These are phyloP conservation scores for Bassia scoparia DNA, from an alignment of 148 eudicot genomes.

Conservation along the genomic window DNA sequence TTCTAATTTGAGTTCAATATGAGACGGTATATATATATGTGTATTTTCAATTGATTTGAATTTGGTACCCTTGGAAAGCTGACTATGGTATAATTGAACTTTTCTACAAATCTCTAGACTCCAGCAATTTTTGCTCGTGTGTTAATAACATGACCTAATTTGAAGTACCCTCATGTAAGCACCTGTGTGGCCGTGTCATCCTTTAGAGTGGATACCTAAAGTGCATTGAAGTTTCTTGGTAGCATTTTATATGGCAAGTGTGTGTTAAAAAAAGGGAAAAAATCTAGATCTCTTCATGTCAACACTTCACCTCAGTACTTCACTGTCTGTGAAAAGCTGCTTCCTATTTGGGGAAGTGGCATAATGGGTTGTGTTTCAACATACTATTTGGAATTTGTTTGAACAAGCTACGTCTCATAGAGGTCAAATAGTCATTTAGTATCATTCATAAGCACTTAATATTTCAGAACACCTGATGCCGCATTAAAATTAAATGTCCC, in stretches of 20 bases:
- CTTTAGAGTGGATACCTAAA: neutral
- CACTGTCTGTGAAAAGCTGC: neutral
- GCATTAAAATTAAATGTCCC: neutral
- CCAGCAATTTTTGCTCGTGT: neutral
- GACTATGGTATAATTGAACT: neutral
- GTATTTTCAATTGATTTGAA: neutral
- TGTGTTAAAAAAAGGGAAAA: neutral
- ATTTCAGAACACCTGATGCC: neutral
- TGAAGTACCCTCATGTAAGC: neutral
- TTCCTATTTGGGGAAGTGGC: neutral
- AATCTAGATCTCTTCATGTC: neutral
- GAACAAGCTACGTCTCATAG: neutral
- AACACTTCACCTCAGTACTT: too few species aligned
- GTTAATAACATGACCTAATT: neutral
- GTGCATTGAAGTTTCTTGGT: neutral
- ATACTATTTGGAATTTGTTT: neutral
- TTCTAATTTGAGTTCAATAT: neutral
- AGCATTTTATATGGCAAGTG: neutral
- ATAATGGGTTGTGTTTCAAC: neutral
- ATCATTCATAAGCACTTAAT: neutral
- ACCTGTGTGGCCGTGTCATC: neutral
- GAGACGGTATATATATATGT: neutral
- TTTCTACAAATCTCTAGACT: neutral
- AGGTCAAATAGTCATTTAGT: neutral
- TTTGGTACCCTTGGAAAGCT: neutral